Percentiles rank a stretch among this genome's conserved stretches.
Evolutionary conservation across 257 asterid genomes (phyloP).

Genomic region (Solanum pinnatisectum): DNA sequence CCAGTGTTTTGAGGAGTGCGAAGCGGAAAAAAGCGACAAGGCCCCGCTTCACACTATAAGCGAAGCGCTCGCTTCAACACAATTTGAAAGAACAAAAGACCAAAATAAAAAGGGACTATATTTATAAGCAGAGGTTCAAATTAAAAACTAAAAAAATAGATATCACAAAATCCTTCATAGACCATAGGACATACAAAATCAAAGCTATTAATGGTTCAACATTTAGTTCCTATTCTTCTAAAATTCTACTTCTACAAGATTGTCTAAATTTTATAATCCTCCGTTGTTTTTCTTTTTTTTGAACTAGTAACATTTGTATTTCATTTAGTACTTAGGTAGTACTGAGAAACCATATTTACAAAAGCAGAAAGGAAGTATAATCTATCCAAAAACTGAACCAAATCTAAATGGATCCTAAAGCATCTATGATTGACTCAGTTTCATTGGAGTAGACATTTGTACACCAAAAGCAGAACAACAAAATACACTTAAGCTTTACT

Average conservation of each 20-base stretch:
- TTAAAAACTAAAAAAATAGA: background rate
- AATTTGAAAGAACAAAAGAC: background rate
- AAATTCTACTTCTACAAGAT: background rate
- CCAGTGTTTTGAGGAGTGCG: background rate
- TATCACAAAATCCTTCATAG: background rate
- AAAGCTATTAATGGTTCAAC: background rate
- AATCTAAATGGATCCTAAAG: too few relatives aligned
- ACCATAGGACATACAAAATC: background rate
- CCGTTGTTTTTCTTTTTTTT: too few relatives aligned
- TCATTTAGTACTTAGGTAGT: too few relatives aligned
- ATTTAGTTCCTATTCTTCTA: background rate
- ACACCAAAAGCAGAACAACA: too few relatives aligned
- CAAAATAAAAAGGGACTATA: background rate
- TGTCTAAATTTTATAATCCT: background rate
- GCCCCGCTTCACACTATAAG: background rate
- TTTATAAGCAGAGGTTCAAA: background rate
- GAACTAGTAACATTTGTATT: too few relatives aligned
- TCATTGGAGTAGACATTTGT: too few relatives aligned
- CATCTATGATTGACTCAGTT: too few relatives aligned
- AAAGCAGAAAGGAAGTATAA: too few relatives aligned
- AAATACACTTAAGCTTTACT: too few relatives aligned
- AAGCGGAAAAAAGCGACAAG: background rate
- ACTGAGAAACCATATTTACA: too few relatives aligned
- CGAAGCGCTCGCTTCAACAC: background rate
- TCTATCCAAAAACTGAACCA: too few relatives aligned